Percentiles rank a stretch among this genome's conserved stretches.
Conservation (phyloP, 148 eudicot species). For the Fagopyrum tataricum region DNA sequence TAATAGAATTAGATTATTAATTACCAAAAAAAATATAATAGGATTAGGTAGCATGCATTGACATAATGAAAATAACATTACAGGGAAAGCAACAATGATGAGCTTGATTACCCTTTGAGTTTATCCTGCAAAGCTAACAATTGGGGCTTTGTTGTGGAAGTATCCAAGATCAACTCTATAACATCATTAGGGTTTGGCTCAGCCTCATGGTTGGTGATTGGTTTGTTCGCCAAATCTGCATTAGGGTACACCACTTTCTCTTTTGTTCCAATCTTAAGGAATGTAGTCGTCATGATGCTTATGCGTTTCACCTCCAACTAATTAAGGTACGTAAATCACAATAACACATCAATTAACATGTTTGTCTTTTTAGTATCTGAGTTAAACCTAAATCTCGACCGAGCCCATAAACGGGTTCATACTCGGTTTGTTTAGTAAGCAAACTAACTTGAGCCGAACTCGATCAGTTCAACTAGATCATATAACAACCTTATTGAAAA, state of each 20-base stretch:
- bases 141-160: slow-evolving; percentile 5
- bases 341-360: neutral
- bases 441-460: too few species aligned
- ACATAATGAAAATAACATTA: neutral
- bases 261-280: neutral
- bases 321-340: neutral
- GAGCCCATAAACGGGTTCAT: too few species aligned
- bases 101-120: neutral
- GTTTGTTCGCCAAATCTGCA: neutral
- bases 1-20: too few species aligned
- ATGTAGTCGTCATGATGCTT: slow-evolving; percentile 5
- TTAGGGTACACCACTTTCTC: slow-evolving; percentile 10
- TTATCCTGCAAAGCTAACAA: neutral
- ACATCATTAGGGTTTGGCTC: neutral
- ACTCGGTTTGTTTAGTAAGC: too few species aligned
- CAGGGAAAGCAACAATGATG: neutral
- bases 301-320: slow-evolving; percentile 11
- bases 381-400: too few species aligned
- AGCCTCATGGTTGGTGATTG: slow-evolving; percentile 5
- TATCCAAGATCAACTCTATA: neutral
- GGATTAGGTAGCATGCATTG: neutral
- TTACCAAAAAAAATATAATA: too few species aligned
- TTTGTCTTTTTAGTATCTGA: too few species aligned
- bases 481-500: too few species aligned
- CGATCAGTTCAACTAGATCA: too few species aligned